Evolutionary conservation across 192 early-diverging fungal genomes (phyloP).

Genomic region (Coemansia sp.): DNA sequence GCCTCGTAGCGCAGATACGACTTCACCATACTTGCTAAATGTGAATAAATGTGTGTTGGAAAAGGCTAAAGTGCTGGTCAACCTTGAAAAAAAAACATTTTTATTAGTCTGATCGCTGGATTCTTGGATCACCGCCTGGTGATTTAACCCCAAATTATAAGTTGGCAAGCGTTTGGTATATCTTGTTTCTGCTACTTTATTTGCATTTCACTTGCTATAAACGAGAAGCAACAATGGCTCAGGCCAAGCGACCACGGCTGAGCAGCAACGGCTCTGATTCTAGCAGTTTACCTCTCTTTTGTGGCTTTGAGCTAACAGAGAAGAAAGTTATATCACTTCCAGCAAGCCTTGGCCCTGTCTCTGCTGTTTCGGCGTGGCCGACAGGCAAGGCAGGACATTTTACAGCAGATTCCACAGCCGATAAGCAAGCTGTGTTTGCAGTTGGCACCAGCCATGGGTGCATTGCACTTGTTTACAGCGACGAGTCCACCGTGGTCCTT

Average conservation of each 20-base stretch:
- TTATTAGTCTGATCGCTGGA: background rate
- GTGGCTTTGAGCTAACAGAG: background rate
- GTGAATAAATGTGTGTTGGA: conserved; percentile 2
- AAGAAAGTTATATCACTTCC: conserved; percentile 15
- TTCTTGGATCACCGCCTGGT: background rate
- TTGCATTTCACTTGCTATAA: background rate
- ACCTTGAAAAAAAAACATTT: conserved; percentile 1
- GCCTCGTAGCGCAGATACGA: conserved; percentile 82
- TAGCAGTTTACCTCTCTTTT: background rate
- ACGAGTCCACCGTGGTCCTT: conserved; percentile 9
- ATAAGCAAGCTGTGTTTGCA: conserved; percentile 5
- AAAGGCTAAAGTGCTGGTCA: conserved; percentile 3
- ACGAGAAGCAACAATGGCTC: background rate
- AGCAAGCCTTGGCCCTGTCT: conserved; percentile 12
- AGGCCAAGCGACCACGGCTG: conserved; percentile 11
- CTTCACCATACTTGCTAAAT: conserved; percentile 39
- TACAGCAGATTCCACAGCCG: background rate
- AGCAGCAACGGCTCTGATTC: background rate
- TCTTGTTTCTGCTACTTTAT: background rate
- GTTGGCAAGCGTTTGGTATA: background rate
- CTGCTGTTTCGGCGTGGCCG: conserved; percentile 28
- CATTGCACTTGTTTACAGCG: conserved; percentile 23
- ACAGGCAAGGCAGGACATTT: background rate
- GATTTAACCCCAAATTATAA: background rate
- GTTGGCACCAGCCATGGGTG: conserved; percentile 32